Evolutionary conservation across 805 yeast species (phyloP).

Genomic region (Candida namnaoensis): DNA sequence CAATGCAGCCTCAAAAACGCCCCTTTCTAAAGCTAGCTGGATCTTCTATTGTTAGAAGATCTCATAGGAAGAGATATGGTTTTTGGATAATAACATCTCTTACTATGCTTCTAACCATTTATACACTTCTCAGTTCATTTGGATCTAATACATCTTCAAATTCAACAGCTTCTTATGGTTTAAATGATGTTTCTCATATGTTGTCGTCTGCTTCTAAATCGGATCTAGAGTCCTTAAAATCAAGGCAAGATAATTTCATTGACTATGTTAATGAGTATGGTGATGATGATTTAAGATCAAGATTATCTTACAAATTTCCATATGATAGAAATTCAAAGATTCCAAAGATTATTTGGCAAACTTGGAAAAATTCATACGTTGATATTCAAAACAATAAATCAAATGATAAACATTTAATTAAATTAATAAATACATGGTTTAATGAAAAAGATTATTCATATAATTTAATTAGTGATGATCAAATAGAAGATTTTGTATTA

Average conservation of each 20-base stretch:
- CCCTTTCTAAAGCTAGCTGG: no score
- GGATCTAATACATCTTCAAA: no score
- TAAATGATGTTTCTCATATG: no score
- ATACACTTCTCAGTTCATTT: no score
- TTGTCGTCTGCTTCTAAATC: no score
- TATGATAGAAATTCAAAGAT: slow-evolving; percentile 15
- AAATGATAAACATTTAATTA: slow-evolving; percentile 18
- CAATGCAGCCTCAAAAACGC: no score
- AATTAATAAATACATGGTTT: slow-evolving; percentile 12
- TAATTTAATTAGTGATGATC: slow-evolving; percentile 27
- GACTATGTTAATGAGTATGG: slow-evolving; percentile 9
- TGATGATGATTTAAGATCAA: slow-evolving; percentile 9
- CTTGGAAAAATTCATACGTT: slow-evolving; percentile 28
- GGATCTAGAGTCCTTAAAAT: no score
- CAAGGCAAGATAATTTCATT: background rate
- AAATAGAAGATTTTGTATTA: slow-evolving; percentile 26
- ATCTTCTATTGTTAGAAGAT: no score
- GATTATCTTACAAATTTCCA: slow-evolving; percentile 6
- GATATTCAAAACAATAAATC: slow-evolving; percentile 18
- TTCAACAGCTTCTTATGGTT: no score
- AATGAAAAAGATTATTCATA: slow-evolving; percentile 7
- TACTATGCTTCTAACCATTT: no score
- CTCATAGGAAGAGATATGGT: no score
- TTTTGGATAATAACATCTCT: no score
- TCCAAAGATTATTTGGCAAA: slow-evolving; percentile 40